phyloP scores from a whole-genome alignment of 768 basidiomycete species.

The Tricholoma hemisulphureum region DNA sequence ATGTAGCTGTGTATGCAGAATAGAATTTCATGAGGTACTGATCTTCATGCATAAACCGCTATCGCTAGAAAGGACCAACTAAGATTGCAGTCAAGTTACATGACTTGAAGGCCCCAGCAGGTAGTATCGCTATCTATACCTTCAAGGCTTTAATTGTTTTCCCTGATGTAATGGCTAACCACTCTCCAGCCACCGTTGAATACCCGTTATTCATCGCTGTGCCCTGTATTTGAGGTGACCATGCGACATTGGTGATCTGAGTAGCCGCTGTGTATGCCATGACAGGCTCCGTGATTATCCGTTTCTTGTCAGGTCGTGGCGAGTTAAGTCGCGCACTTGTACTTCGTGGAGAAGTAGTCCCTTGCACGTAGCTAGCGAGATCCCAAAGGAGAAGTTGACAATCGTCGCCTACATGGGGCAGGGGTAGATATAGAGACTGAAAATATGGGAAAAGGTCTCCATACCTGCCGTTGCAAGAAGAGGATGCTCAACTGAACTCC shows the following conservation, averaged over 20 bases:
- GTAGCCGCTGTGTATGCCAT: constrained; percentile 79
- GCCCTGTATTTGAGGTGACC: constrained; percentile 83
- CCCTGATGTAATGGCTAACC: constrained; percentile 82
- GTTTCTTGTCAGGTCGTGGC: constrained; percentile 80
- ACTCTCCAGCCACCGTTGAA: constrained; percentile 75
- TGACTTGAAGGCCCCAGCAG: neutral
- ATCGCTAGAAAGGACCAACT: neutral
- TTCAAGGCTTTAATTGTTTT: constrained; percentile 80
- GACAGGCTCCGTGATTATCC: constrained; percentile 68
- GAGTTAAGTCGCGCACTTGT: constrained; percentile 73
- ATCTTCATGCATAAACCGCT: neutral
- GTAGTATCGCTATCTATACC: constrained; percentile 46
- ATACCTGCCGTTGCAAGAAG: constrained; percentile 85
- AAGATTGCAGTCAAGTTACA: neutral
- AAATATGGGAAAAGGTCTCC: constrained; percentile 19
- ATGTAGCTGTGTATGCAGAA: neutral
- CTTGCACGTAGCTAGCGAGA: constrained; percentile 61
- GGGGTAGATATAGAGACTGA: constrained; percentile 3
- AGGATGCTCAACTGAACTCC: constrained; percentile 83
- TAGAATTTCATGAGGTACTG: neutral
- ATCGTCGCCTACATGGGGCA: constrained; percentile 71
- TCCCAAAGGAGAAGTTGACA: constrained; percentile 95
- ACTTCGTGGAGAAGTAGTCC: constrained; percentile 67
- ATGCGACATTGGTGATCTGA: constrained; percentile 83
- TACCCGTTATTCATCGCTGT: constrained; percentile 75